Base-by-base conservation (phyloP, 768 basidiomycete species). In the Lyophyllum semitale region DNA sequence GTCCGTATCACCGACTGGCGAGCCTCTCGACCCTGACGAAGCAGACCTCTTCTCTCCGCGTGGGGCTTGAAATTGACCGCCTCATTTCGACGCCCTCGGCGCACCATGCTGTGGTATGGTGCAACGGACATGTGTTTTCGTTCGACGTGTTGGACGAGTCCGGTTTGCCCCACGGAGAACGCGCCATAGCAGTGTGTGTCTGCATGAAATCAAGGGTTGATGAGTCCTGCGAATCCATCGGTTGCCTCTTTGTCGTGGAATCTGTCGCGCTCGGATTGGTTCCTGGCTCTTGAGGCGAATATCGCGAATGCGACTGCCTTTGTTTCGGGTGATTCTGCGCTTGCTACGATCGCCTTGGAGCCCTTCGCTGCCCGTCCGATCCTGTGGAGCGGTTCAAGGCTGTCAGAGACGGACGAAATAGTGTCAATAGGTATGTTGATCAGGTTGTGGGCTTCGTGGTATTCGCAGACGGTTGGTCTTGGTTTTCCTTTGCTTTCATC, bases 211-310 rank as follows among this genome's bases (percentile, higher is more conserved):
- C 37, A 38, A 26, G 17, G 17, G 1, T 20, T 8, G 5, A n/a
- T 12, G 7, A 13, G 38, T 2, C 32, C 35, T 25, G 22, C n/a
- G 9, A 11, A 40, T 12, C 20, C n/a, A 38, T 50, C 48, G 11
- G 48, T 50, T 1, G 48, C 48, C 9, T 50, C 35, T 8, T 50
- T 50, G 25, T 50, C 48, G 33, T 50, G 48, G 48, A 50, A 50
- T 17, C 22, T 49, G 18, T 35, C 48, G 17, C 32, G 48, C 3
- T 2, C 32, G 4, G 48, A 49, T 18, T 49, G 48, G 48, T 37
- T 49, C 33, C 32, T 7, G 22, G 33, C n/a, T 5, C n/a, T 49
- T 35, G 48, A 49, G 15, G 37, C 18, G 22, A 18, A 35, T 49
- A 4, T 1, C 1, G 22, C 13, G 18, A 49, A 49, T 30, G 8